Evolutionary conservation across 306 rosid species (phyloP), one percentile per base, ranked within the genome.

Genomic region (Cercis canadensis): DNA sequence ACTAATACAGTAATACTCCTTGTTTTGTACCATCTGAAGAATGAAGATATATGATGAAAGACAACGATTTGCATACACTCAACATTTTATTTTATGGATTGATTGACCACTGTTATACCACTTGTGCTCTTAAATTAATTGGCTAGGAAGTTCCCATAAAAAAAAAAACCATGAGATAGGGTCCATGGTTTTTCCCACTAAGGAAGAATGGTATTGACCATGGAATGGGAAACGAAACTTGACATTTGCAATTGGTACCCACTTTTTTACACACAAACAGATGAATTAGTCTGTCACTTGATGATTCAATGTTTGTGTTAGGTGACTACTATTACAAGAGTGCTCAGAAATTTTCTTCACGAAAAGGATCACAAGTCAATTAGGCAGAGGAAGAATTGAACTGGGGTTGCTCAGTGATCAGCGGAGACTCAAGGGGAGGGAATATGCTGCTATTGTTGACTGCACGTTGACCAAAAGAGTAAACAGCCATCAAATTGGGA

Each of bases 401-500:
- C 24, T 78, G 33, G 11, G 24, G 1, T 39, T n/a, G 52, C 31
- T 14, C 72, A 79, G 67, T 64, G 44, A 79, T 75, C 39, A 66
- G 57, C 66, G 74, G 70, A 69, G 47, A 70, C 49, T 21, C 11
- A 0, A 64, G 50, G 64, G 78, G 18, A 45, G 67, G 5, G 46
- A 73, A 57, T 14, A 0, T 33, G 19, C 10, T 40, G 63, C 11
- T 17, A 52, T 12, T 41, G 15, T 3, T 70, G 7, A 11, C 32
- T 31, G 33, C 57, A 16, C 56, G 54, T 41, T 75, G 77, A 63
- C 57, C 37, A 6, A 32, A 32, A 31, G 0, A 47, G 8, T 40
- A 49, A 69, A 49, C 67, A 57, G 80, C 84, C 80, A 43, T 24
- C 63, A 16, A 64, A 57, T 12, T 37, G 57, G 74, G 67, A 69